Evolutionary conservation across 2,329 filamentous ascomycete species (phyloP), one percentile per base, ranked within the genome.

Genomic region (Colletotrichum tropicale): DNA sequence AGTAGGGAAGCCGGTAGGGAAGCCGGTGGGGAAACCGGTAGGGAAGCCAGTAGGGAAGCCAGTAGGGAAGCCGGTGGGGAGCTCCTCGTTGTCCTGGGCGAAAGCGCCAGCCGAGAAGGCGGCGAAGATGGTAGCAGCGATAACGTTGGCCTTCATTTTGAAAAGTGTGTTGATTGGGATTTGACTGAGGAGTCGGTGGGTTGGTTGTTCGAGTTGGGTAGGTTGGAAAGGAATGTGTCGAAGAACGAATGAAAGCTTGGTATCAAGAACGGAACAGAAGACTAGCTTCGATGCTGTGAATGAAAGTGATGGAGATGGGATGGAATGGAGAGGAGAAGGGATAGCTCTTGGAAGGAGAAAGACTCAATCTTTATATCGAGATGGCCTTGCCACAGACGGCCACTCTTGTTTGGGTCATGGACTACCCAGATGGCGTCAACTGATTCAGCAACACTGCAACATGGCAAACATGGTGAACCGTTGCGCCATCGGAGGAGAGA

Each of bases 101-200:
- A 76, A 69, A 26, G 64, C 70, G 28, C 74, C 65, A 15, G 58
- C 65, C 34, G 74, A 69, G 58, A 74, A 69, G 74, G 58, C 74
- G 74, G 74, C 74, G 48, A 76, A 65, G 36, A 76, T 58, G 34
- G 70, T 74, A 52, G 70, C 70, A 55, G 65, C 65, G 70, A 74
- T 48, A 43, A 76, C 43, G 70, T 69, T 74, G 74, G 58, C 70
- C 70, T 76, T 76, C 74, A 76, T 76, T 30, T 69, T 69, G 74
- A 52, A 32, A 32, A 15, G 21, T 24, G 43, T 21, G 38, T 18
- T n/a, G n/a, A 60, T n/a, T n/a, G n/a, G 30, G 13, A 26, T 55
- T 15, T 58, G 32, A 67, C 55, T 55, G 15, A 32, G 15, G 10
- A 30, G 26, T 36, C 16, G 64, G 38, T 66, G 24, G 48, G 30